These are phyloP conservation scores for Friedmanniomyces endolithicus DNA, from an alignment of 495 filamentous ascomycete genomes.

Conservation along the genomic window DNA sequence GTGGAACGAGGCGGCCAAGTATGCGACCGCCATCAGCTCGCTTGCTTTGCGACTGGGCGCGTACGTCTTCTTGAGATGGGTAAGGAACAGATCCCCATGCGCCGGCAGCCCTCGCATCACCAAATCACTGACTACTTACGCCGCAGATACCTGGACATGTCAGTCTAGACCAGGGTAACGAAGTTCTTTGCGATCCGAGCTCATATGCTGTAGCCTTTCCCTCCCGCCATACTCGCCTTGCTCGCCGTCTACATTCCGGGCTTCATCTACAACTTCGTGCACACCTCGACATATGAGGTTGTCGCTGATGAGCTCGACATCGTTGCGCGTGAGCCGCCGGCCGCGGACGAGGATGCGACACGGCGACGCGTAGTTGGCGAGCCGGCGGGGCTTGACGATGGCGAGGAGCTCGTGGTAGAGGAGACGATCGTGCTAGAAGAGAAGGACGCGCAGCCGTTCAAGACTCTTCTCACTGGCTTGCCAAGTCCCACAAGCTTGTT, in stretches of 20 bases:
- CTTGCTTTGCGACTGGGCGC: slow-evolving; percentile 43
- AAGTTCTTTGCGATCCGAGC: slow-evolving; percentile 1
- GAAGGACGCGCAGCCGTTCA: slow-evolving; percentile 30
- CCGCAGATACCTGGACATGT: slow-evolving; percentile 50
- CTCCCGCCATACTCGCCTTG: slow-evolving; percentile 53
- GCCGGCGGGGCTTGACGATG: slow-evolving; percentile 23
- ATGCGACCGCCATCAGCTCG: slow-evolving; percentile 44
- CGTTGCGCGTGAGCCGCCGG: slow-evolving; percentile 40
- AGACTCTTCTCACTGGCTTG: slow-evolving; percentile 60
- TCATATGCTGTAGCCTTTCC: slow-evolving; percentile 37
- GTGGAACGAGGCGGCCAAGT: slow-evolving; percentile 7
- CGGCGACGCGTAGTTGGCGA: slow-evolving; percentile 13
- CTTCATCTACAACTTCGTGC: slow-evolving; percentile 46
- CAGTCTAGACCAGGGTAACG: slow-evolving; percentile 4
- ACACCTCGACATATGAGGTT: slow-evolving; percentile 46
- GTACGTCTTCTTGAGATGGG: slow-evolving; percentile 82
- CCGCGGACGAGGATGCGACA: slow-evolving; percentile 21
- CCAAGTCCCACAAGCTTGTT: slow-evolving; percentile 55
- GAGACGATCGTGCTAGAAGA: slow-evolving; percentile 31
- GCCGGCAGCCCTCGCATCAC: background rate
- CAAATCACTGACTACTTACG: slow-evolving; percentile 4
- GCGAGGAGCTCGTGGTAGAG: slow-evolving; percentile 30
- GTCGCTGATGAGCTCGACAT: slow-evolving; percentile 49
- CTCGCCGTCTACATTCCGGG: slow-evolving; percentile 62
- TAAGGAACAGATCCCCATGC: slow-evolving; percentile 31